Percentiles rank a stretch among this genome's conserved stretches.
These are phyloP conservation scores for Wickerhamomyces canadensis DNA, from an alignment of 805 yeast species.

Conservation along the genomic window DNA sequence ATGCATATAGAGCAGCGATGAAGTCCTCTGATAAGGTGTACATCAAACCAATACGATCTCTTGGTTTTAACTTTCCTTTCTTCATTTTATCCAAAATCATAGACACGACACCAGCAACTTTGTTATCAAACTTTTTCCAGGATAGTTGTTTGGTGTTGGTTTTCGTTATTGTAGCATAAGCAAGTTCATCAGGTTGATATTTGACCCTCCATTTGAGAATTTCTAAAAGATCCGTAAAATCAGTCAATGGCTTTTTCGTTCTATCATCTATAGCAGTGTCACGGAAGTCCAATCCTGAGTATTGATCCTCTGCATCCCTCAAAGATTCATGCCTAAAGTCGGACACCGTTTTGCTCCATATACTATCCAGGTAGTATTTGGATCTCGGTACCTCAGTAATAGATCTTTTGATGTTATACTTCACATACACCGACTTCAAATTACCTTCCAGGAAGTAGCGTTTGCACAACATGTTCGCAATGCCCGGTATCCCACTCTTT, in stretches of 20 bases:
- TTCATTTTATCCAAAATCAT: slow-evolving; percentile 68
- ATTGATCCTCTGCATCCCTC: slow-evolving; percentile 60
- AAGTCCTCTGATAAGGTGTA: slow-evolving; percentile 86
- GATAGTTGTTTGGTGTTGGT: slow-evolving; percentile 48
- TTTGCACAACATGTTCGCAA: slow-evolving; percentile 85
- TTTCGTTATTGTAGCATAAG: slow-evolving; percentile 46
- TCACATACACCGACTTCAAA: slow-evolving; percentile 75
- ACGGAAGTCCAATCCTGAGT: slow-evolving; percentile 75
- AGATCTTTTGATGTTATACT: slow-evolving; percentile 64
- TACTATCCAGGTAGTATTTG: slow-evolving; percentile 71
- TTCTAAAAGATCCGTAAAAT: slow-evolving; percentile 66
- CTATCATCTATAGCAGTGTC: slow-evolving; percentile 74
- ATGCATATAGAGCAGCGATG: slow-evolving; percentile 77
- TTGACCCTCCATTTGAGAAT: slow-evolving; percentile 74
- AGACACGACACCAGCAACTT: slow-evolving; percentile 69
- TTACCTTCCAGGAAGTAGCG: slow-evolving; percentile 72
- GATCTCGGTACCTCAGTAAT: slow-evolving; percentile 66
- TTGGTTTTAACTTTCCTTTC: slow-evolving; percentile 58
- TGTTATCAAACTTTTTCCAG: slow-evolving; percentile 79
- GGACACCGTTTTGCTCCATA: slow-evolving; percentile 65
- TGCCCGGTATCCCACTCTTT: slow-evolving; percentile 82
- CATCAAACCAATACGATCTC: slow-evolving; percentile 73
- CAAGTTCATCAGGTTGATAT: slow-evolving; percentile 73
- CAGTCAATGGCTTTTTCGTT: slow-evolving; percentile 67
- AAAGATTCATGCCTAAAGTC: slow-evolving; percentile 56